phyloP scores from a whole-genome alignment of 208 protist species.

The Acanthamoeba sp. region DNA sequence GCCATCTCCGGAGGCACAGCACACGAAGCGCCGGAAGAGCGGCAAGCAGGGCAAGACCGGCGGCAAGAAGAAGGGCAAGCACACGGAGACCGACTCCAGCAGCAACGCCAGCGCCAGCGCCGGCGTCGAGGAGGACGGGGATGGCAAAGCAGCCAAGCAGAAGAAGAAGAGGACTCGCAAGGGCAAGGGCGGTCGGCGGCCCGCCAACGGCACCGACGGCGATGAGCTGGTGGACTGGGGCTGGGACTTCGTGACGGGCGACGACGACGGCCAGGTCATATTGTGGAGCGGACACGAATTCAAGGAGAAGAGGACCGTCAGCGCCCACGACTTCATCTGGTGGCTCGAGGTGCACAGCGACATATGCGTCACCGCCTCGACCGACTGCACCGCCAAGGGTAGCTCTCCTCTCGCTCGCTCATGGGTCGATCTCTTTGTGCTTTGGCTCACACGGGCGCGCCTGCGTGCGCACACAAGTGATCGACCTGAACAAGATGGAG shows the following conservation, averaged over 20 bases:
- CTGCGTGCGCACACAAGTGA: neutral
- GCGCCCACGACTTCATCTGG: constrained; percentile 20
- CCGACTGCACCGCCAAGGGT: constrained; percentile 40
- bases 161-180: neutral
- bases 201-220: neutral
- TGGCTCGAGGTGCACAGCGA: constrained; percentile 46
- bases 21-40: no score
- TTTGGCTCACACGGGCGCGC: neutral
- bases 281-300: constrained; percentile 42
- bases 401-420: no score
- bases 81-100: neutral
- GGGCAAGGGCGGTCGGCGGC: neutral
- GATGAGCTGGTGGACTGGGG: constrained; percentile 50
- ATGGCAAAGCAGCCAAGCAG: neutral
- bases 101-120: no score
- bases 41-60: no score
- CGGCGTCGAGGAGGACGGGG: no score
- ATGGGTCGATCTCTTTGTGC: no score
- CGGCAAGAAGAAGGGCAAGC: no score
- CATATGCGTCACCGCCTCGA: constrained; percentile 45
- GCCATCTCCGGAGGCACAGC: no score
- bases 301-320: neutral
- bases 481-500: constrained; percentile 33
- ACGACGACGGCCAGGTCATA: constrained; percentile 38
- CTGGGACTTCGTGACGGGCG: constrained; percentile 64